Evolutionary conservation across 148 eudicot genomes (phyloP).

Genomic region (Vaccinium darrowii): DNA sequence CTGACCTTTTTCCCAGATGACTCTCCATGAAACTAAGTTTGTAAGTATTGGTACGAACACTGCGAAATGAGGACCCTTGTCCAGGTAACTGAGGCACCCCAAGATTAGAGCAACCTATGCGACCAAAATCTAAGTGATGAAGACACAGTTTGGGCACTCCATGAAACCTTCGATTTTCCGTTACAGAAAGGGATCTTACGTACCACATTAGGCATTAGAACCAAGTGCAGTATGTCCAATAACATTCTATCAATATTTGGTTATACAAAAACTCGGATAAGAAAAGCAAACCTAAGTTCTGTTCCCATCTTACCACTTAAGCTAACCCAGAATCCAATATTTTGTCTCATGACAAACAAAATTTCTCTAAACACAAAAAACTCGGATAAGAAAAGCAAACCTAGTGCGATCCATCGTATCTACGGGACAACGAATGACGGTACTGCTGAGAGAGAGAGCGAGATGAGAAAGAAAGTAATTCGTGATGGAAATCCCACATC

Average conservation of each 20-base stretch:
- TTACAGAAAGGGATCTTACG: background rate
- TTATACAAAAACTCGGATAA: background rate
- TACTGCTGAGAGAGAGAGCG: no score
- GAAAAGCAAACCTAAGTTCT: slow-evolving; percentile 35
- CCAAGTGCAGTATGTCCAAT: background rate
- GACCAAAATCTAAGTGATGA: background rate
- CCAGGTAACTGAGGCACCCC: slow-evolving; percentile 99
- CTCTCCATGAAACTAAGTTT: slow-evolving; percentile 96
- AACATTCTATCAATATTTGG: background rate
- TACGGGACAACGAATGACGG: no score
- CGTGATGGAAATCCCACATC: no score
- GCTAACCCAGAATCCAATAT: background rate
- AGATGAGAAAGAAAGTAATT: background rate
- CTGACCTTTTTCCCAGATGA: slow-evolving; percentile 89
- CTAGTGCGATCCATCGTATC: slow-evolving; percentile 29
- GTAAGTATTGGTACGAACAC: slow-evolving; percentile 91
- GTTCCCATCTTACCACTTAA: background rate
- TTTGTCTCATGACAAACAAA: no score
- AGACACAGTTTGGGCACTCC: background rate
- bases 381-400: slow-evolving; percentile 23
- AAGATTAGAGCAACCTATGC: slow-evolving; percentile 38
- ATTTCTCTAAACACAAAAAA: no score
- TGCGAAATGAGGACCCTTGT: slow-evolving; percentile 95
- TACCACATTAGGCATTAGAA: background rate
- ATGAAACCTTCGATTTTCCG: background rate